A percentile compares a stretch with the other conserved stretches of the same genome.
These are phyloP conservation scores for Rhinocladiella mackenziei DNA, from an alignment of 2,329 filamentous ascomycete genomes.

Conservation along the genomic window DNA sequence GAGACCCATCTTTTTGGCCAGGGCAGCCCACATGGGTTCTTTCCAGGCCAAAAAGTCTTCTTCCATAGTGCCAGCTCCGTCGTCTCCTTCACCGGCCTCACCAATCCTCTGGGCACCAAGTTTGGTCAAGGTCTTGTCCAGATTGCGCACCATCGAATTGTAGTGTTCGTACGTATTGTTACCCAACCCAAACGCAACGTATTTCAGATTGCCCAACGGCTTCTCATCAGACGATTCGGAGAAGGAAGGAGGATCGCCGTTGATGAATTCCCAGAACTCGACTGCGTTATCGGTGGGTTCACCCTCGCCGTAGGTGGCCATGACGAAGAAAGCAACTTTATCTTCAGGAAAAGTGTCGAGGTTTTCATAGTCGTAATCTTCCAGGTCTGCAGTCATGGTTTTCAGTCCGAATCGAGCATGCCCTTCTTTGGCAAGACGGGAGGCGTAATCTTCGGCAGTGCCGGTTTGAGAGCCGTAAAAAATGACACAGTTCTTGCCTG, in stretches of 20 bases:
- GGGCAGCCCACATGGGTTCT: slow-evolving; percentile 93
- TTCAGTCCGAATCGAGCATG: slow-evolving; percentile 93
- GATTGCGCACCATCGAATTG: slow-evolving; percentile 94
- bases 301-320: slow-evolving; percentile 96
- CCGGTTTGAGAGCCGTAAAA: slow-evolving; percentile 99
- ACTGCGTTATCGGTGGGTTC: slow-evolving; percentile 98
- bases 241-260: slow-evolving; percentile 74
- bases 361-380: slow-evolving; percentile 96
- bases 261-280: slow-evolving; percentile 97
- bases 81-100: slow-evolving; percentile 87
- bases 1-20: slow-evolving; percentile 77
- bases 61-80: slow-evolving; percentile 98
- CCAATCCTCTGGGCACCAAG: slow-evolving; percentile 82
- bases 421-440: slow-evolving; percentile 91
- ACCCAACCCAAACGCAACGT: slow-evolving; percentile 90
- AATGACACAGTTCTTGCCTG: slow-evolving; percentile 92
- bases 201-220: slow-evolving; percentile 78
- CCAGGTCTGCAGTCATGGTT: slow-evolving; percentile 96
- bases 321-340: slow-evolving; percentile 89
- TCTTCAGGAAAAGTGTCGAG: slow-evolving; percentile 83
- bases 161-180: slow-evolving; percentile 99
- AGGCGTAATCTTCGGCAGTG: slow-evolving; percentile 97
- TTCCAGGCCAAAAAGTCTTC: slow-evolving; percentile 99
- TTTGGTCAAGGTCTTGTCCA: slow-evolving; percentile 74
- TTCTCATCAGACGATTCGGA: slow-evolving; percentile 58